Evolutionary conservation across 345 rosid species (phyloP), one percentile per base, ranked within the genome.

Genomic region (Eucalyptus grandis): DNA sequence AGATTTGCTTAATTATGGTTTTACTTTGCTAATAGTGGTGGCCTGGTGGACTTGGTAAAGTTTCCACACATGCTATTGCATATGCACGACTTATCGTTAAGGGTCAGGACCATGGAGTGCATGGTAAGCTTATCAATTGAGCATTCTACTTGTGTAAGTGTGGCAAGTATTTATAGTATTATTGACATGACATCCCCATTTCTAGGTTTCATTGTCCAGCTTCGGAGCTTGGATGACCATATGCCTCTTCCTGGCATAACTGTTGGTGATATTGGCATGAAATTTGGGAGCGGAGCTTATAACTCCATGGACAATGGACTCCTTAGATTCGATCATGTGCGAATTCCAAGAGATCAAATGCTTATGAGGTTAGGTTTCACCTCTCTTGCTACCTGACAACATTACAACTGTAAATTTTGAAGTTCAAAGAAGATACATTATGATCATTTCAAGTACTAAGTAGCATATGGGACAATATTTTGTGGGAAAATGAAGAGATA

Each of bases 41-140:
- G 99, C 99, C 99, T 88, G 99, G 99, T 92, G 99, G 99, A 69
- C 88, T 98, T 92, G 99, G 99, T 88, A 96, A 96, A 93, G 92
- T 86, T 90, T 93, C 99, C 88, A 98, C 99, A 2, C 99, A 98
- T 96, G 98, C 97, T 87, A 92, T 96, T 93, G 96, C 96, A 89
- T 98, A 98, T 91, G 99, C 99, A 37, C 99, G 98, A 65, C 99
- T 98, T 77, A 92, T 96, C 50, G 94, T 92, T 72, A 94, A 93
- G 90, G 98, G 98, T 80, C 90, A 95, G 89, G 97, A 96, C 89
- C 94, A 96, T 87, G 99, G 99, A 91, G 94, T 97, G 80, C 96
- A 98, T 93, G 99, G 99, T 97, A 92, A 91, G 94, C 88, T 80
- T 67, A 14, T 51, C 65, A 49, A 49, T 16, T 24, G 49, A 85